phyloP scores from a whole-genome alignment of 2,329 filamentous ascomycete genomes.

The Colletotrichum limetticola region DNA sequence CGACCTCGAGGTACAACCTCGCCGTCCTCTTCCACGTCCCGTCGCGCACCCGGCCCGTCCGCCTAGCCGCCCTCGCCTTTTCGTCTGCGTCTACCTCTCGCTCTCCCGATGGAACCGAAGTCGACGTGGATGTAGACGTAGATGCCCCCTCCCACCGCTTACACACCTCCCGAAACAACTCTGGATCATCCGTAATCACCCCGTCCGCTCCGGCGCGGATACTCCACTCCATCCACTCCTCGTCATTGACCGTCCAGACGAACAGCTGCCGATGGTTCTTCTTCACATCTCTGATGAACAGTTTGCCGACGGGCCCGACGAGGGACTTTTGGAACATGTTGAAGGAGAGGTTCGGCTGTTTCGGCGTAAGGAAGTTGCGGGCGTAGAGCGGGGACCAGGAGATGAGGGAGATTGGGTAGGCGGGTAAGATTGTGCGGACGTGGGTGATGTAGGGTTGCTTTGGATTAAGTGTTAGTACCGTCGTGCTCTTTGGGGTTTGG shows the following conservation, averaged over 20 bases:
- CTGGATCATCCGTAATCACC: conserved; percentile 87
- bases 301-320: conserved; percentile 72
- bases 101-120: background rate
- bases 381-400: conserved; percentile 76
- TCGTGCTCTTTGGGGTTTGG: too few relatives aligned
- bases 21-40: conserved; percentile 6
- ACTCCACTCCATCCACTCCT: conserved; percentile 83
- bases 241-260: conserved; percentile 89
- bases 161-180: conserved; percentile 72
- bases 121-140: background rate
- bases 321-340: conserved; percentile 79
- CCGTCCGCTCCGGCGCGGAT: conserved; percentile 76
- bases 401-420: conserved; percentile 74
- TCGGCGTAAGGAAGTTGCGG: conserved; percentile 69
- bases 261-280: conserved; percentile 66
- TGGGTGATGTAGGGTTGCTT: conserved; percentile 70
- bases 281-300: conserved; percentile 72
- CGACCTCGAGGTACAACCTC: conserved; percentile 20
- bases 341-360: conserved; percentile 74
- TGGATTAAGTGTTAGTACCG: background rate
- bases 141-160: background rate
- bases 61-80: background rate
- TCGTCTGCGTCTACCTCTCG: background rate
- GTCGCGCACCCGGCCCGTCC: background rate
- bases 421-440: conserved; percentile 69